Evolutionary conservation across 148 eudicot genomes (phyloP), one percentile per base, ranked within the genome.

Genomic region (Euryodendron excelsum): DNA sequence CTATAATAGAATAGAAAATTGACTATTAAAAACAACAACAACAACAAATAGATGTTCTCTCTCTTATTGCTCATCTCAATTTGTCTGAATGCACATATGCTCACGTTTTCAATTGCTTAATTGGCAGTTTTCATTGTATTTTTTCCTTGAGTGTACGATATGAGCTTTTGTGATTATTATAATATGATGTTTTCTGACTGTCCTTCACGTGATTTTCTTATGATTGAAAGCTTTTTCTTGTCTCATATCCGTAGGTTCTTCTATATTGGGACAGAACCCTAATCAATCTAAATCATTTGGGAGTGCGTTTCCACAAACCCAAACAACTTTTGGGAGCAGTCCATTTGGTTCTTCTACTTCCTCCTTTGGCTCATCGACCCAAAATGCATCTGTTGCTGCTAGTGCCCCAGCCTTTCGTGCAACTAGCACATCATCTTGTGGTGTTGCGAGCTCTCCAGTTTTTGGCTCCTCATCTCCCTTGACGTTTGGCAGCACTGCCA

Each of bases 221-320:
- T 33, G 30, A 31, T 15, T 10, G 28, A 27, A 53, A 12, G 18
- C 55, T 20, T 45, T 23, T 67, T 47, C 28, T 76, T 30, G 37
- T 75, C 28, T 25, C 61, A 47, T 59, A 33, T 76, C 50, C 3
- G 60, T 23, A 66, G 72, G 72, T 23, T 37, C 72, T 50, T 77
- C 62, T 50, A 14, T 66, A 44, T 34, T 66, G 50, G 72, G 62
- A 1, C 36, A 50, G 44, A 47, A 44, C 25, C 41, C 72, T 23
- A 48, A 48, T 66, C 59, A 74, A 60, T 58, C 55, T 14, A 60
- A 27, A 33, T 58, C 52, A 60, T 74, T 27, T 60, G 55, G 36
- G 41, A 62, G 37, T 45, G 2, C 28, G 15, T 75, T 45, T 62
- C 70, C 45, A 66, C 79, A 48, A 52, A 67, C 25, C 13, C 70